Percentiles rank a stretch among this genome's conserved stretches.
These are phyloP conservation scores for Dryas octopetala DNA, from an alignment of 306 rosid genomes.

Conservation along the genomic window DNA sequence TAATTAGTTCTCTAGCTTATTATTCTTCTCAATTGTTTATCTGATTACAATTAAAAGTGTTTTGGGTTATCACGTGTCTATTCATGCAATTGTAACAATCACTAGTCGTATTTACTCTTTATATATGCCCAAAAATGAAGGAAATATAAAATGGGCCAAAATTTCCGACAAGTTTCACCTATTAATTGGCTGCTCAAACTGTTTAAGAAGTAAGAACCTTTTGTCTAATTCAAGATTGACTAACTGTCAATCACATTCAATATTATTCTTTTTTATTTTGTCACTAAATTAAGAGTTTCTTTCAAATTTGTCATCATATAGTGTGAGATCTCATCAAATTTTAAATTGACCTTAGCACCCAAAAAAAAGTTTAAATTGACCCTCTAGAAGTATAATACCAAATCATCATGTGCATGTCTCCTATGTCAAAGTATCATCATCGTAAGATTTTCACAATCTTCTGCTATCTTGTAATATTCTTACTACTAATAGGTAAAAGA, in stretches of 20 bases:
- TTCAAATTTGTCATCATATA: conserved; percentile 22
- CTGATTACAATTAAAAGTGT: too few relatives aligned
- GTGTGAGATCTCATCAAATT: conserved; percentile 7
- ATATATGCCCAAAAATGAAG: too few relatives aligned
- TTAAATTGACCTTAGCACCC: conserved; percentile 23
- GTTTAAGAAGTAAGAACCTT: too few relatives aligned
- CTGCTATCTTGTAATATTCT: conserved; percentile 11
- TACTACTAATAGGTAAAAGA: not conserved
- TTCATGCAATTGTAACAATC: too few relatives aligned
- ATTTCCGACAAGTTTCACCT: too few relatives aligned
- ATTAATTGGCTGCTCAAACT: too few relatives aligned
- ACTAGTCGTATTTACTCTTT: too few relatives aligned
- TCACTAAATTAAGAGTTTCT: conserved; percentile 14
- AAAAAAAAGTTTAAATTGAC: conserved; percentile 22
- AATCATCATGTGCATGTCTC: conserved; percentile 5
- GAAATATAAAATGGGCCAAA: too few relatives aligned
- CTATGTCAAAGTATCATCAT: conserved; percentile 20
- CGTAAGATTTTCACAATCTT: conserved; percentile 27
- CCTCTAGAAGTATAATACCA: conserved; percentile 31
- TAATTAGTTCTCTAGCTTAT: too few relatives aligned
- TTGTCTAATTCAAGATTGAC: not conserved
- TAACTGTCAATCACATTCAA: conserved; percentile 5
- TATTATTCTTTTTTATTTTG: conserved; percentile 1
- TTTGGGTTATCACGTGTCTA: too few relatives aligned
- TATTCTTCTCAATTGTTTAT: too few relatives aligned